phyloP scores from a whole-genome alignment of 2,329 filamentous ascomycete species.

The Sphaerulina musiva region DNA sequence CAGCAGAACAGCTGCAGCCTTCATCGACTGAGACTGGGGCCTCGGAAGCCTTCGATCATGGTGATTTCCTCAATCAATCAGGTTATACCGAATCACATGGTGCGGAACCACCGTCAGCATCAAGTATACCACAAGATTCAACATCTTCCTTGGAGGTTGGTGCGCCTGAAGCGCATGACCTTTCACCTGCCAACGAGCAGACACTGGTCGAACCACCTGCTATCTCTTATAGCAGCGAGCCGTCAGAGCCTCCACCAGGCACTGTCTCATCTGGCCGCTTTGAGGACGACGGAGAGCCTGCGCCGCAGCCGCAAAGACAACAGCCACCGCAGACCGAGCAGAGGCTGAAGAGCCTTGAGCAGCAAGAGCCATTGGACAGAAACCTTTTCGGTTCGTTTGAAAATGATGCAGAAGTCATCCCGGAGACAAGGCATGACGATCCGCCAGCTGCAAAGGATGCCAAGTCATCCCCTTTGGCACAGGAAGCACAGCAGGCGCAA shows the following conservation, averaged over 20 bases:
- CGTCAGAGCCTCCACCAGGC: background rate
- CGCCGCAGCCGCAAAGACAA: background rate
- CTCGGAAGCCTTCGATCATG: background rate
- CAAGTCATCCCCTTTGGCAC: background rate
- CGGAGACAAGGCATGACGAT: background rate
- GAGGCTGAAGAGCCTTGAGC: background rate
- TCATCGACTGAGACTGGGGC: background rate
- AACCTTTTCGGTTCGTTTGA: conserved; percentile 3
- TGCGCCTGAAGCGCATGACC: background rate
- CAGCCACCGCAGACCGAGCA: background rate
- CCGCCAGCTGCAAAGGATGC: background rate
- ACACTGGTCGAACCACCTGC: background rate
- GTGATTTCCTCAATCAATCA: background rate
- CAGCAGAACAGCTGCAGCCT: background rate
- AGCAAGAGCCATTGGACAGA: background rate
- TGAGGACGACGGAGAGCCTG: background rate
- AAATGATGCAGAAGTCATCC: background rate
- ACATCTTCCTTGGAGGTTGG: background rate
- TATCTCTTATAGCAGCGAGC: background rate
- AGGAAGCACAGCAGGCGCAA: conserved; percentile 1
- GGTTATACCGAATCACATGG: background rate
- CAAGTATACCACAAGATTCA: background rate
- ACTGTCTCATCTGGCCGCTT: conserved; percentile 3
- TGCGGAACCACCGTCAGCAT: background rate
- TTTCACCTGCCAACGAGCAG: background rate